Percentiles rank a stretch among this genome's conserved stretches.
Conservation (phyloP, 257 asterid species). For the Solanum medicagineum region DNA sequence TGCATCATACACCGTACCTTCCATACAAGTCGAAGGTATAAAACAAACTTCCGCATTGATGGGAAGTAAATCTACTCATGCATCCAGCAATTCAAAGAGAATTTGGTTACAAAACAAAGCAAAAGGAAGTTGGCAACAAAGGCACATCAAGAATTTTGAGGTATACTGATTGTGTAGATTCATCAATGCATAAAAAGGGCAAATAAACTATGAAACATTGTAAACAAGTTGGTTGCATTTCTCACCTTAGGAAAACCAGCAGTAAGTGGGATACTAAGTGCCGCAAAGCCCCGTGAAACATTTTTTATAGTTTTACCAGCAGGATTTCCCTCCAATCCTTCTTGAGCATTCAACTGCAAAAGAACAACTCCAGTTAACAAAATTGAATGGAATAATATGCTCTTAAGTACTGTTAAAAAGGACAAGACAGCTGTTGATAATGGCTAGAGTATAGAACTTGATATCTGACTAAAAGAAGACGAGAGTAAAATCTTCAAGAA, state of each 20-base stretch:
- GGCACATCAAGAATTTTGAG: not conserved
- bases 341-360: constrained; percentile 64
- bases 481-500: not conserved
- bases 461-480: not conserved
- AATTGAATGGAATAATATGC: not conserved
- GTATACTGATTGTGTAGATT: not conserved
- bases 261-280: constrained; percentile 62
- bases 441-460: not conserved
- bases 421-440: not conserved
- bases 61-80: not conserved
- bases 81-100: not conserved
- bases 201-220: not conserved
- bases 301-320: constrained; percentile 48
- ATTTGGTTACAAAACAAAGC: not conserved
- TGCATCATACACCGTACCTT: not conserved
- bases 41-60: not conserved
- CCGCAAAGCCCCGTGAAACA: constrained; percentile 70
- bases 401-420: not conserved
- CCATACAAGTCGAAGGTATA: not conserved
- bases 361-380: not conserved
- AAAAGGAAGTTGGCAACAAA: not conserved
- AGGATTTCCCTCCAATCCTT: constrained; percentile 91
- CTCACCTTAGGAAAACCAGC: constrained; percentile 61
- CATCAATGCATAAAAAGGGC: not conserved
- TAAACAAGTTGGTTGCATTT: not conserved